Percentiles rank a stretch among this genome's conserved stretches.
These are phyloP conservation scores for Polygonum maritimum DNA, from an alignment of 148 eudicot species.

Conservation along the genomic window DNA sequence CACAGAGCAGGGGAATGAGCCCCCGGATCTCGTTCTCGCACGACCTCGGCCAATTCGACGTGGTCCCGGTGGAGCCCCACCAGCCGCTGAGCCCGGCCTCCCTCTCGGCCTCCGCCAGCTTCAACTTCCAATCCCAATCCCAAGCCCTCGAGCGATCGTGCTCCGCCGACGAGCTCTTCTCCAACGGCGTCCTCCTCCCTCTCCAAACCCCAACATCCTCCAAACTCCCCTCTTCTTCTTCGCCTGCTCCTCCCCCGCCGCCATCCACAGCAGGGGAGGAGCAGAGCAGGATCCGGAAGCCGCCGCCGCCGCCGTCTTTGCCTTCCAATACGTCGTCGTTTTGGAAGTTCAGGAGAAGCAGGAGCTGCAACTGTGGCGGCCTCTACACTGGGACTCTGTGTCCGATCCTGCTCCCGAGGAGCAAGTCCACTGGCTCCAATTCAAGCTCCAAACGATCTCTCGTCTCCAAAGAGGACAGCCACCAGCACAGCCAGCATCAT, in stretches of 20 bases:
- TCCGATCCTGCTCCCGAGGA: slow-evolving; percentile 61
- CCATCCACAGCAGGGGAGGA: slow-evolving; percentile 20
- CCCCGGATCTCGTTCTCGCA: slow-evolving; percentile 89
- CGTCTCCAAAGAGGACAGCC: slow-evolving; percentile 24
- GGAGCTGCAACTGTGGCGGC: slow-evolving; percentile 61
- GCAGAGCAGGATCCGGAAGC: slow-evolving; percentile 11
- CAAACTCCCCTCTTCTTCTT: not conserved
- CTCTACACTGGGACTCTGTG: slow-evolving; percentile 57
- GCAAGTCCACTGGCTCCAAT: slow-evolving; percentile 77
- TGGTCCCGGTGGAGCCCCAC: slow-evolving; percentile 52
- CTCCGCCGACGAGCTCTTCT: slow-evolving; percentile 82
- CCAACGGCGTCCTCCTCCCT: slow-evolving; percentile 59
- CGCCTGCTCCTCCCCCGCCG: not conserved
- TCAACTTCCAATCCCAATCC: slow-evolving; percentile 44
- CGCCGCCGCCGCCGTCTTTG: not conserved
- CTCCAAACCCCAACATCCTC: slow-evolving; percentile 43
- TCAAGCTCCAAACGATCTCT: slow-evolving; percentile 41
- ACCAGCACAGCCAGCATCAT: slow-evolving; percentile 7
- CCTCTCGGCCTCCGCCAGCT: slow-evolving; percentile 30
- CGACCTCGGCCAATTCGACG: slow-evolving; percentile 54
- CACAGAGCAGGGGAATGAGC: slow-evolving; percentile 39
- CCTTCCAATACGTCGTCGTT: slow-evolving; percentile 31
- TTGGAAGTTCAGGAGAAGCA: slow-evolving; percentile 76
- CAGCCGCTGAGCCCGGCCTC: slow-evolving; percentile 28
- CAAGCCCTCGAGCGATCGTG: slow-evolving; percentile 36